Evolutionary conservation across 2,329 filamentous ascomycete species (phyloP), one percentile per base, ranked within the genome.

Genomic region (Fusarium tupiense): DNA sequence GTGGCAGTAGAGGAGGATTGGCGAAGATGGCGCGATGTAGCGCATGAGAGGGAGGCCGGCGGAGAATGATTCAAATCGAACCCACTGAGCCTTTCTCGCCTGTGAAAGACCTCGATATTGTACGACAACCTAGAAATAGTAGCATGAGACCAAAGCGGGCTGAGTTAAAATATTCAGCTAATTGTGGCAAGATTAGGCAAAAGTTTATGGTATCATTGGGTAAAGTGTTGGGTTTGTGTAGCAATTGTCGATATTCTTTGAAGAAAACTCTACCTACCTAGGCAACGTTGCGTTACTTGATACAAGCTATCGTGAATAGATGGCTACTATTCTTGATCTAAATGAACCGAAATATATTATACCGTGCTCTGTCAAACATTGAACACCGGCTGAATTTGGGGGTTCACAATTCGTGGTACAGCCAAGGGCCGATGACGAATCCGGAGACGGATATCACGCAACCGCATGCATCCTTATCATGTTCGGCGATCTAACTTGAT

Each of bases 1-100:
- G 85, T 99, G 96, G 85, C 96, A 98, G 87, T 99, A 99, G 87
- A 99, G 99, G 61, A 98, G 87, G 73, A 97, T 91, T 72, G 92
- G 92, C 16, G 88, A 87, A 19, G 80, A 77, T 1, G 91, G 90
- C 11, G 73, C 69, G 71, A 91, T 85, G 73, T 90, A 85, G 71
- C 93, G 91, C 62, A 99, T 88, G 19, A 98, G 86, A 1, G 96
- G 96, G 9, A 98, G 88, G 57, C 95, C 95, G 20, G 95, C 95
- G 76, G 94, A 95, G 64, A 99, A 0, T 14, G 33, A 14, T 33
- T 33, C 33, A 33, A 3, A 22, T 31, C 20, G 14, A 49, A 7
- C 20, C 9, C 14, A 49, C 20, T 12, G 26, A 22, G 20, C 20
- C 8, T 22, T 29, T 47, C 1, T 22, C 22, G 24, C 8, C 13